Evolutionary conservation across 2,329 filamentous ascomycete genomes (phyloP).

Genomic region (Lecanicillium sp.): DNA sequence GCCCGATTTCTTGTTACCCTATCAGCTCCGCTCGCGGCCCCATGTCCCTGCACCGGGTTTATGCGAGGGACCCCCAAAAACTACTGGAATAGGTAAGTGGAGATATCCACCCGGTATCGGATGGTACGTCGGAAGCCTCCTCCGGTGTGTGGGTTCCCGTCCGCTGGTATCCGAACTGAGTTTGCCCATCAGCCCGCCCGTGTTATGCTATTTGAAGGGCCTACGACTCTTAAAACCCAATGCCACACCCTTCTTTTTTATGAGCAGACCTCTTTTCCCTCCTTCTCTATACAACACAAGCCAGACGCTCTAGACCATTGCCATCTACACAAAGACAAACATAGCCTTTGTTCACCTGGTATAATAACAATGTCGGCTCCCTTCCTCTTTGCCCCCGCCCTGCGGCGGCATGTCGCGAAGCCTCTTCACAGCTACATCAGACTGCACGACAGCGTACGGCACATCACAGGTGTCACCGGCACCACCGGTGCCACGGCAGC

Average conservation of each 20-base stretch:
- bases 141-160: too few species aligned
- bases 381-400: constrained; percentile 2
- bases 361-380: constrained; percentile 6
- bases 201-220: too few species aligned
- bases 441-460: constrained; percentile 7
- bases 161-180: too few species aligned
- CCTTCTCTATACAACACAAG: not conserved
- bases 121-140: too few species aligned
- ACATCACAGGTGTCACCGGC: constrained; percentile 5
- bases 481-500: constrained; percentile 5
- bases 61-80: too few species aligned
- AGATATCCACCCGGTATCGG: too few species aligned
- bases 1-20: too few species aligned
- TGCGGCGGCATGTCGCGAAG: constrained; percentile 4
- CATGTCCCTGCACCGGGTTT: too few species aligned
- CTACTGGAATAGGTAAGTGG: too few species aligned
- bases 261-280: not conserved
- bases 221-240: not conserved
- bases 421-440: constrained; percentile 7
- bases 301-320: not conserved
- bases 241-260: not conserved
- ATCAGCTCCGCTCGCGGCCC: too few species aligned
- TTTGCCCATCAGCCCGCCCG: too few species aligned
- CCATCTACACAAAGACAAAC: not conserved
- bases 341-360: too few species aligned